Base-by-base conservation (phyloP, 2,329 filamentous ascomycete genomes). In the Samsoniella hepiali region DNA sequence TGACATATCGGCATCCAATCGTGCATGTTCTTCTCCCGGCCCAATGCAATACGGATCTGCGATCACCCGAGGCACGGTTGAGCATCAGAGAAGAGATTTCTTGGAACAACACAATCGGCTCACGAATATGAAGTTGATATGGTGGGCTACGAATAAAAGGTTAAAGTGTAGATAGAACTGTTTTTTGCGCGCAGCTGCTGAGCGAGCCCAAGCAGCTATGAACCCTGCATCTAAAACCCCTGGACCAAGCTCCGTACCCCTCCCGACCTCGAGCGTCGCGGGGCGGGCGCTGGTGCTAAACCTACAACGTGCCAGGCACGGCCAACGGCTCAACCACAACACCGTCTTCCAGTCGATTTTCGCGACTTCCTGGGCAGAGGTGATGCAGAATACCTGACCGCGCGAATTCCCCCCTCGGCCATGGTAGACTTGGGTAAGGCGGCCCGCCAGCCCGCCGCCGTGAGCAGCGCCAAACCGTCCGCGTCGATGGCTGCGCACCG, bases 371-470 rank as follows among this genome's bases (percentile, higher is more conserved):
- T 31, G 15, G 34, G 31, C 36, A 42, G 44, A 38, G 44, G 60
- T 29, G 53, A 63, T 63, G 60, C 60, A 38, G 51, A 51, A 40
- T 47, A 50, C 17, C 53, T 50, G 44, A 63, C 15, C 13, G 36
- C 15, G n/a, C 27, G n/a, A 15, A n/a, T 31, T 22, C 22, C 29
- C 17, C 29, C 42, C 40, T n/a, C 53, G 45, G 55, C 31, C 42
- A 63, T 63, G 61, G 55, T 31, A 53, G 61, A 63, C 55, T 36
- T 38, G 61, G 61, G 31, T 54, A 63, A 63, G 61, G 38, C 54
- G 32, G 34, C 54, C 29, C 61, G 55, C 38, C 32, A 54, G 44
- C 55, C 45, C 54, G 47, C 45, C n/a, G 34, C 17, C n/a, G 34
- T n/a, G 61, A 63, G 54, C 45, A 58, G 54, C 58, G n/a, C 42